Evolutionary conservation across 352 stramenopile genomes (phyloP).

Genomic region (Pythium grandisporangium): DNA sequence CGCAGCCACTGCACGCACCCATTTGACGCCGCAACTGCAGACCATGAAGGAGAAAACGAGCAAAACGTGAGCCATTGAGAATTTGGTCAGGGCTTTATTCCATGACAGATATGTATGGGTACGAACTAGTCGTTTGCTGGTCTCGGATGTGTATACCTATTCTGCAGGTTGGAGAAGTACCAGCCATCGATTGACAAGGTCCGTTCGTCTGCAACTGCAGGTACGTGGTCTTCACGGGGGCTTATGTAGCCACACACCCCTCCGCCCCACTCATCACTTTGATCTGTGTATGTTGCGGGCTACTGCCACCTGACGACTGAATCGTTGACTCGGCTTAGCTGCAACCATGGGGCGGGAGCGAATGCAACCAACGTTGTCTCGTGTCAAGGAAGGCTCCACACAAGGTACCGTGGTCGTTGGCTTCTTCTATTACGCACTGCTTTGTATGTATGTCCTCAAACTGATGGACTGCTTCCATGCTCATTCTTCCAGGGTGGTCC

Average conservation of each 20-base stretch:
- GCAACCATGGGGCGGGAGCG: constrained; percentile 29
- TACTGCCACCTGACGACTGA: constrained; percentile 2
- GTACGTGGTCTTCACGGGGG: constrained; percentile 10
- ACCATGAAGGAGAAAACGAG: constrained; percentile 20
- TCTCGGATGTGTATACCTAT: too few species aligned
- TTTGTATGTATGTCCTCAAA: too few species aligned
- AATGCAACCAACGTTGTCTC: constrained; percentile 40
- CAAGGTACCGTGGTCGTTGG: constrained; percentile 38
- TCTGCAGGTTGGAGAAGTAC: constrained; percentile 56
- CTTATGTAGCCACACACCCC: too few species aligned
- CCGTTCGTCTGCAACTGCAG: constrained; percentile 57
- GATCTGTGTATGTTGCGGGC: too few species aligned
- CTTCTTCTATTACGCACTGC: too few species aligned
- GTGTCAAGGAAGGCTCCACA: constrained; percentile 63
- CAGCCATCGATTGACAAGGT: constrained; percentile 70
- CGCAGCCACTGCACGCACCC: constrained; percentile 17
- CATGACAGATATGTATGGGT: too few species aligned
- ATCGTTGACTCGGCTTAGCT: constrained; percentile 13
- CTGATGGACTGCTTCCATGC: too few species aligned
- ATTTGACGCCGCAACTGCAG: constrained; percentile 22
- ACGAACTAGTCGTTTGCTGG: too few species aligned
- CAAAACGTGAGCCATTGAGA: constrained; percentile 18
- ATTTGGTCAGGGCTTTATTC: too few species aligned
- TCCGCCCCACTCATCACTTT: too few species aligned
- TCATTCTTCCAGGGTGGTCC: constrained; percentile 32